Base-by-base conservation (phyloP, 495 filamentous ascomycete species). In the Penicillium macrosclerotiorum region DNA sequence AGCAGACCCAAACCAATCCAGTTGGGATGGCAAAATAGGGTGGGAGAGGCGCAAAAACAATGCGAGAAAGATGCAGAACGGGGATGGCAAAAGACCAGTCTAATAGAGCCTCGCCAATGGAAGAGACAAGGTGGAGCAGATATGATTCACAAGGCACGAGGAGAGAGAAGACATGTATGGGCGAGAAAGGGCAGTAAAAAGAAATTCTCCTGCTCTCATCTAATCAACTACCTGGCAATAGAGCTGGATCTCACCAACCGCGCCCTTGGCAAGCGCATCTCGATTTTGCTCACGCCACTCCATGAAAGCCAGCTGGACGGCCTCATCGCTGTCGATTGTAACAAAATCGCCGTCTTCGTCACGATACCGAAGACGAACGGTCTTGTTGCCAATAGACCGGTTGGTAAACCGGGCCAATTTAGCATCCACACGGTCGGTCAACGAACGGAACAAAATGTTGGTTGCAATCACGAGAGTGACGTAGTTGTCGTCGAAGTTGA, bases 391-490 rank as follows among this genome's bases (percentile, higher is more conserved):
- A 55, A 95, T 90, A 12, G 86, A 88, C 51, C 84, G 83, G 53
- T 78, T 84, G 7, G 89, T 91, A 50, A 88, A 85, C 33, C 89
- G 80, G 29, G 83, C 84, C 52, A 98, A 78, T 66, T 97, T 97
- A 17, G 87, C 87, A 64, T 97, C 94, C 57, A 98, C 96, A n/a
- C 93, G 89, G 57, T 97, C 91, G 37, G 89, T 88, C 17, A 98
- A 75, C 22, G 88, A 90, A 37, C 90, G 87, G 68, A 94, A 96
- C 34, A 86, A 80, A 56, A 97, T 98, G 57, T 90, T 93, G 71
- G 85, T 92, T 16, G 88, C 83, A 32, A 94, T 93, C 24, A 98
- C 91, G 8, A 98, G 76, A 0, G 90, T 96, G 44, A 96, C 84
- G 54, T 94, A 91, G 38, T 81, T 82, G 6, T 80, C 75, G 12